Base-by-base conservation (phyloP, 2,329 filamentous ascomycete genomes). In the Aspergillus uvarum region DNA sequence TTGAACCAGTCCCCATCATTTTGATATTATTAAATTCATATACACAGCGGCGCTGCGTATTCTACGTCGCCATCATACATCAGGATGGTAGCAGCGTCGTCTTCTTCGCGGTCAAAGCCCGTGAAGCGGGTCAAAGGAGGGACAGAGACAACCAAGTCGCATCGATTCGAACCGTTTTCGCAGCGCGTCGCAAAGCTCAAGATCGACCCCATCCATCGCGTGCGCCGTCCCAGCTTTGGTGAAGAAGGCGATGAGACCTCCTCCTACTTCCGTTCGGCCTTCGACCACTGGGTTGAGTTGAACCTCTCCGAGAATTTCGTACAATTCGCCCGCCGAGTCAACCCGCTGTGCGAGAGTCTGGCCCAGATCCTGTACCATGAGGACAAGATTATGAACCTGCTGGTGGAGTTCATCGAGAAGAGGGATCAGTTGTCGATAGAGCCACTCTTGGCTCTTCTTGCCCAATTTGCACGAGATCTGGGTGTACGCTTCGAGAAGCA, bases 391-490 rank as follows among this genome's bases (percentile, higher is more conserved):
- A 90, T 96, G 83, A 86, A 86, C 44, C 75, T 89, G 61, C 81
- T 99, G 63, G 84, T 88, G 61, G 82, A 86, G 70, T 90, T 92
- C 69, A 93, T 98, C 62, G 85, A 87, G 56, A 85, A 85, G 68
- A 88, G 89, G 62, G 92, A 97, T 68, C 86, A 87, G 64, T 85
- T 94, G 68, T 89, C 90, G 1, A 80, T 97, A 61, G 93, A 99
- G 72, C 91, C 95, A 10, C 79, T 99, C 47, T 80, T 99, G 60
- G 91, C 90, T 65, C 85, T 99, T n/a, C 77, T 97, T 60, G 91
- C 92, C 12, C 92, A 95, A 47, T 93, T 99, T 72, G 93, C 95
- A n/a, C 92, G 96, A 73, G 96, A 99, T 71, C 77, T 99, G 58
- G 94, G 94, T 54, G 83, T 84, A 19, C 84, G 88, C 51, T 99